Base-by-base conservation (phyloP, 441 rosid species). In the Eruca vesicaria region DNA sequence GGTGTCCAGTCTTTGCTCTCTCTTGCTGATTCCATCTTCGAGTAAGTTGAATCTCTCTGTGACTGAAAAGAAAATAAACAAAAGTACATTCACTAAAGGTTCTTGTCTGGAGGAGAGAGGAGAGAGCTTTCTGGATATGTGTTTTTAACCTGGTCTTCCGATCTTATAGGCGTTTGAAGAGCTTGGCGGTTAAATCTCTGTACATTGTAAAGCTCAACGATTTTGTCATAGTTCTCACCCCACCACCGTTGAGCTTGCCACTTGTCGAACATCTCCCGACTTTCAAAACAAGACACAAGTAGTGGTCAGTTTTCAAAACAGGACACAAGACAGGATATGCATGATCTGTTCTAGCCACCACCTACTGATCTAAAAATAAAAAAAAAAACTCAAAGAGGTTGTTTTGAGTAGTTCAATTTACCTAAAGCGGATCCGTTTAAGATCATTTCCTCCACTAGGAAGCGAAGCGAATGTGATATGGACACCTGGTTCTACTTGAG, bases 201-300 rank as follows among this genome's bases (percentile, higher is more conserved):
- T 59, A 96, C 98, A 79, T 96, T 94, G 79, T 96, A 96, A 58
- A 96, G 97, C 85, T 94, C 99, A 89, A 92, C 91, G 80, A 96
- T 92, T 72, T 97, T 84, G 58, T 94, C 99, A 8, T 86, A 94
- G 63, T 96, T 96, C 85, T 96, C 98, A 14, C 92, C 98, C 99
- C 99, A 96, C 99, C 99, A 96, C 65, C 88, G 75, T 83, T 96
- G 99, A 1, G 99, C 99, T 84, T 96, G 96, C 97, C 96, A 96
- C 72, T 96, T 96, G 74, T 96, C 83, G 26, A 96, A 96, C 91
- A 93, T 91, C 82, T 96, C 98, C 4, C 97, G 97, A 86, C 99
- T 95, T 82, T 82, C 80, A 73, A 78, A 26, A 79, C 26, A 64
- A 50, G 20, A 59, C 41, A 65, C 53, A 64, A 48, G 14, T 26